These are phyloP conservation scores for Capronia americana DNA, from an alignment of 2,329 filamentous ascomycete species.

Conservation along the genomic window DNA sequence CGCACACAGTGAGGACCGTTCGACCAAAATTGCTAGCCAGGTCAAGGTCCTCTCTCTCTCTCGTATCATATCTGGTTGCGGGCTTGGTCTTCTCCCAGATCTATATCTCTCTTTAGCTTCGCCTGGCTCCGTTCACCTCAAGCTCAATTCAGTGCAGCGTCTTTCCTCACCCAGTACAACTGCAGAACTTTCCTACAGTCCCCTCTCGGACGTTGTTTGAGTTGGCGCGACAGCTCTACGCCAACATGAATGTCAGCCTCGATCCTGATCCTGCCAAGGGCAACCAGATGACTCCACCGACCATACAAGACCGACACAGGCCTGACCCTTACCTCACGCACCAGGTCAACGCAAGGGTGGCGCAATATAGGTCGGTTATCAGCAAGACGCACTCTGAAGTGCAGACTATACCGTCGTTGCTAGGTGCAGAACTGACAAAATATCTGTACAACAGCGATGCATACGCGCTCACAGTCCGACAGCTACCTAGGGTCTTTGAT, in stretches of 20 bases:
- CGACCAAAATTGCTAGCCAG: background rate
- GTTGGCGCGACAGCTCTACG: background rate
- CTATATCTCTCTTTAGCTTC: background rate
- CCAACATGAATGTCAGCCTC: background rate
- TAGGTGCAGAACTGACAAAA: background rate
- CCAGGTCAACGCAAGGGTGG: background rate
- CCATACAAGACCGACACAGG: background rate
- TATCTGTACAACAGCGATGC: slow-evolving; percentile 1
- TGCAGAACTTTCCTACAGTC: background rate
- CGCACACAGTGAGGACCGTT: background rate
- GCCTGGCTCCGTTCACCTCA: background rate
- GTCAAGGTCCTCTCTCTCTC: background rate
- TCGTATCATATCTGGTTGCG: background rate
- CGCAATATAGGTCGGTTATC: background rate
- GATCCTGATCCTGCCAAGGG: background rate
- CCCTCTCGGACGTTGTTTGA: background rate
- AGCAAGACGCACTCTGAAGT: background rate
- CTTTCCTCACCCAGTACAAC: no score
- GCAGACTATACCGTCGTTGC: slow-evolving; percentile 4
- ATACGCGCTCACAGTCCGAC: background rate
- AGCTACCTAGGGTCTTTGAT: background rate
- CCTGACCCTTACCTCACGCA: background rate
- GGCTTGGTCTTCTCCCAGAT: background rate
- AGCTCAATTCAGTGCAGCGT: background rate
- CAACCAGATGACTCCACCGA: background rate